Base-by-base conservation (phyloP, 345 rosid genomes). In the Iberis pinnata region DNA sequence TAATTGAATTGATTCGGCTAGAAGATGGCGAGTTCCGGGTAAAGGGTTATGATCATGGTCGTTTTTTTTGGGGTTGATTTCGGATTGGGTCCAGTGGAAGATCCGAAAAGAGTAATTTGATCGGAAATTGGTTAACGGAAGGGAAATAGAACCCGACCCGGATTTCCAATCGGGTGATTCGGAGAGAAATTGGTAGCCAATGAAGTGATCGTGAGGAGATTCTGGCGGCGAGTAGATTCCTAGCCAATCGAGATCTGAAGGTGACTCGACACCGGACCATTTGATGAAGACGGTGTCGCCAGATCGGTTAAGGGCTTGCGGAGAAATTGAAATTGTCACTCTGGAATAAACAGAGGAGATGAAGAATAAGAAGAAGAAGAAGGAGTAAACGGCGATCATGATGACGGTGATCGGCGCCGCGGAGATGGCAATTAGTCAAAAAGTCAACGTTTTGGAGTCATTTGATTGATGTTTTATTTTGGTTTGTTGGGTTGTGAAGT, bases 161-260 rank as follows among this genome's bases (percentile, higher is more conserved):
- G 87, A 75, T 52, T 61, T 12, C 83, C 87, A 81, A 7, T 48
- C 26, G 43, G 92, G 69, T 5, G 84, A 76, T 40, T 75, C 59
- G 35, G 80, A 70, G 13, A 86, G 89, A 72, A 86, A 84, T 53
- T 75, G 71, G 75, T 90, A 86, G 54, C 96, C 94, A 17, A 84
- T 78, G 77, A 84, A 89, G 56, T 69, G 75, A 40, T 79, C 78
- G 70, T 75, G 60, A 45, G 49, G 73, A 6, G 98, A 86, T 24
- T 80, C 80, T 3, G 98, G 87, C 0, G 96, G 92, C 0, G 96
- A 76, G 76, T 84, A 89, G 79, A 89, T 70, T 44, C 94, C 98
- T 31, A 89, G 68, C 94, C 94, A 89, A 33, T 86, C 96, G 43
- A 81, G 90, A 8, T 68, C 67, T 46, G 98, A 80, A 8, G 98